A percentile compares a stretch with the other conserved stretches of the same genome.
phyloP scores from a whole-genome alignment of 495 filamentous ascomycete genomes.

The Xylaria bambusicola region DNA sequence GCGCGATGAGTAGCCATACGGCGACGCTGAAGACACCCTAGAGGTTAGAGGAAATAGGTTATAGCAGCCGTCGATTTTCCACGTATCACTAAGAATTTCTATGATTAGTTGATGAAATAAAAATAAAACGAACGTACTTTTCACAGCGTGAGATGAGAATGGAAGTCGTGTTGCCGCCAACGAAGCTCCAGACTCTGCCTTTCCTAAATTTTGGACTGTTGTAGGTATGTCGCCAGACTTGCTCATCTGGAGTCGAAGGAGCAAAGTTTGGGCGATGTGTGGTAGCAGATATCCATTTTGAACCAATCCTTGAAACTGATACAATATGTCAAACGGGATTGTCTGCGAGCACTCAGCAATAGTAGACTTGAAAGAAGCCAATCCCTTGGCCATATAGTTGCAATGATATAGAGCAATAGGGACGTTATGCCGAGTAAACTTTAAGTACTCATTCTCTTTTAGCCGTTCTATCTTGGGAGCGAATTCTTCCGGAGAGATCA shows the following conservation, averaged over 20 bases:
- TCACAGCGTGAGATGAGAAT: slow-evolving; percentile 48
- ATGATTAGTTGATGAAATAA: background rate
- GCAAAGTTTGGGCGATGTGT: slow-evolving; percentile 38
- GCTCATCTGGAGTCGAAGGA: slow-evolving; percentile 26
- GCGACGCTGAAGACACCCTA: no score
- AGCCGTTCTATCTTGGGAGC: slow-evolving; percentile 22
- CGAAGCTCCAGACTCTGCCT: background rate
- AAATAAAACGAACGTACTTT: slow-evolving; percentile 20
- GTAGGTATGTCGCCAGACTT: background rate
- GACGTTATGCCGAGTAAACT: slow-evolving; percentile 28
- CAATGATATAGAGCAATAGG: background rate
- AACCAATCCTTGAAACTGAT: slow-evolving; percentile 56
- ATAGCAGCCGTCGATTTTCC: no score
- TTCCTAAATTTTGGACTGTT: slow-evolving; percentile 19
- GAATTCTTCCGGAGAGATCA: slow-evolving; percentile 24
- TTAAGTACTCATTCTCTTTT: slow-evolving; percentile 27
- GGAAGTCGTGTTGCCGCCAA: slow-evolving; percentile 14
- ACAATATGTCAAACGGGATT: slow-evolving; percentile 41
- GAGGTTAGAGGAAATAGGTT: no score
- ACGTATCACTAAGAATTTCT: background rate
- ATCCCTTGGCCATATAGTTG: slow-evolving; percentile 22
- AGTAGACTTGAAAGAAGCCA: slow-evolving; percentile 19
- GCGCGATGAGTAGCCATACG: no score
- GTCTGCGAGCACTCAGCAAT: slow-evolving; percentile 15
- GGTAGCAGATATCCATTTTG: slow-evolving; percentile 56